phyloP scores from a whole-genome alignment of 2,329 filamentous ascomycete genomes.

The Trichoderma simmonsii region DNA sequence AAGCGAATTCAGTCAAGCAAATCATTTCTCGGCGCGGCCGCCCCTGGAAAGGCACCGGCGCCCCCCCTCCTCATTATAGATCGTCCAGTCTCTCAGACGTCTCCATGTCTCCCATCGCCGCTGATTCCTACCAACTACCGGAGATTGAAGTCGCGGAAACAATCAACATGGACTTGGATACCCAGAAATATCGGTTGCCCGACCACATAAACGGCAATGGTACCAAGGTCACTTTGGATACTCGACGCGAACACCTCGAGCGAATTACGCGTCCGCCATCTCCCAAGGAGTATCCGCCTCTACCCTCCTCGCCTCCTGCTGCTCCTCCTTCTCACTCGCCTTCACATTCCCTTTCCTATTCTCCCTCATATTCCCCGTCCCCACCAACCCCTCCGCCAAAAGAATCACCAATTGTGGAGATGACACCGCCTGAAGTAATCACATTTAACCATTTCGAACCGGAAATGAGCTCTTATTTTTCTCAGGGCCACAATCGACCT shows the following conservation, averaged over 20 bases:
- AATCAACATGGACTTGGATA: slow-evolving; percentile 56
- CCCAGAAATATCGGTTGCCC: slow-evolving; percentile 70
- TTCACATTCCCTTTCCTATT: not conserved
- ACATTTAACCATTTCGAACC: slow-evolving; percentile 45
- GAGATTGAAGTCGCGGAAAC: slow-evolving; percentile 50
- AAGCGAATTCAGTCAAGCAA: slow-evolving; percentile 49
- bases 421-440: slow-evolving; percentile 23
- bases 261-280: slow-evolving; percentile 43
- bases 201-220: slow-evolving; percentile 68
- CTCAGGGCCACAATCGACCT: slow-evolving; percentile 63
- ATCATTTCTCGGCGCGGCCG: slow-evolving; percentile 63
- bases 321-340: not conserved
- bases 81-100: slow-evolving; percentile 23
- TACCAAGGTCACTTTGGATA: slow-evolving; percentile 59
- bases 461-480: slow-evolving; percentile 61
- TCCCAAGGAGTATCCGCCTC: slow-evolving; percentile 22
- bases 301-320: slow-evolving; percentile 22
- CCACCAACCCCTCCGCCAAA: slow-evolving; percentile 41
- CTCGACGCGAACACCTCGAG: slow-evolving; percentile 56
- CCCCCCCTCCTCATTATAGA: slow-evolving; percentile 25
- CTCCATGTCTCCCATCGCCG: slow-evolving; percentile 27
- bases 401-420: slow-evolving; percentile 32
- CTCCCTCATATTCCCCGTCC: slow-evolving; percentile 9
- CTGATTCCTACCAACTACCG: slow-evolving; percentile 42
- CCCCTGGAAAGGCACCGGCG: slow-evolving; percentile 66